Base-by-base conservation (phyloP, 495 filamentous ascomycete genomes). In the Apiosordaria backusii region DNA sequence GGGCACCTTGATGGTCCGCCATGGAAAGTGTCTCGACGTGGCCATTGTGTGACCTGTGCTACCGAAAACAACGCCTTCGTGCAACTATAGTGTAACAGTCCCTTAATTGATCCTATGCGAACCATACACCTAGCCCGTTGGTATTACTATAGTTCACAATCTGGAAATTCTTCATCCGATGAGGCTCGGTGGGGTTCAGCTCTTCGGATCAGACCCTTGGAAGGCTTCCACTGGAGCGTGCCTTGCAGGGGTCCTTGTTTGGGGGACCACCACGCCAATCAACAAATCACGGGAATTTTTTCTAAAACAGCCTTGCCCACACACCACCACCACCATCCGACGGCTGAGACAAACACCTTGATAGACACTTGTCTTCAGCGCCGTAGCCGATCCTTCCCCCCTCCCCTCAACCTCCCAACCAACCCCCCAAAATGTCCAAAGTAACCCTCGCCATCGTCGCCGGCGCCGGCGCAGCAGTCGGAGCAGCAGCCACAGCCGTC, bases 381-480 rank as follows among this genome's bases (percentile, higher is more conserved):
- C 4, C 26, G 16, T 60, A 6, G 23, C 3, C 57, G 13, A 58
- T 22, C 55, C 55, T 4, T 26, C 19, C 21, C 53, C 21, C 27
- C 52, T 29, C 65, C 23, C 23, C 54, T 19, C 27, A 54, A 60
- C 21, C 61, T 21, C 45, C 60, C 62, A 65, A 55, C 35, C 52
- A 15, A 63, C 67, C 62, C 29, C 55, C 66, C 70, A 72, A n/a
- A 65, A 92, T 93, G 91, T 93, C 92, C 25, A 97, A 96, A 79
- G 83, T 87, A 26, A 97, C 93, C 23, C 72, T 97, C 66, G 93
- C 92, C 54, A 84, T 95, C 54, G 90, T 97, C 70, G 95, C 93
- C 52, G 93, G 91, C 58, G 90, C 89, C 75, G 90, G 92, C 74
- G 95, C 95, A 57, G 92, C 90, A 74, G 89, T 92, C 50, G 95